Evolutionary conservation across 2,329 filamentous ascomycete species (phyloP), one percentile per base, ranked within the genome.

Genomic region (Onygenales sp.): DNA sequence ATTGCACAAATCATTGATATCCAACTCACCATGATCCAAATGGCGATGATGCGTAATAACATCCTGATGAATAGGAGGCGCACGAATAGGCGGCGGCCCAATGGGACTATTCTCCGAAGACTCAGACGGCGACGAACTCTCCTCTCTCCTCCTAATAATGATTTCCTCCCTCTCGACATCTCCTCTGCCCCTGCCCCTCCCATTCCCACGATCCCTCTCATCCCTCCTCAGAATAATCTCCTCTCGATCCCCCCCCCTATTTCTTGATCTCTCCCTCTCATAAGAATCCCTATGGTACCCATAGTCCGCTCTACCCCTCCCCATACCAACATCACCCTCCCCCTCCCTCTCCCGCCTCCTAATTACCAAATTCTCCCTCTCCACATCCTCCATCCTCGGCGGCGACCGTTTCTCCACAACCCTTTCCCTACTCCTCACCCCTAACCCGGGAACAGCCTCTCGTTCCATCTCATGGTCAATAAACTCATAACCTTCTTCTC

Each of bases 1-100:
- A 13, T 37, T 8, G 5, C 4, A 31, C 9, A 17, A 39, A 6
- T 5, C 7, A 8, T 2, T 27, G 27, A 9, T 6, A 37, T 39
- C 13, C 17, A 10, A 2, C 60, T 52, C 59, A 88, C 87, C 90
- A 70, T 95, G 88, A 64, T 95, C 87, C 61, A 94, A 86, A 64
- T 92, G 87, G 54, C 85, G 81, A 66, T 93, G 92, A 70, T 93
- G 88, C 0, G 88, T 94, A 59, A 94, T 91, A 54, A 95, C 84
- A 65, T 95, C 88, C 63, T 92, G 83, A 69, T 92, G 87, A 61
- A 95, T 88, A 0, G 85, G 86, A 36, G 89, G 89, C 17, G 85
- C 84, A 42, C 83, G 80, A 62, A 93, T 84, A 44, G 86, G 77
- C 58, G 79, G 78, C 33, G 82, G 83, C 44, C 79, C 77, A 7